Conservation (phyloP, 1,284 basidiomycete species). For the Calocybe gambosa region DNA sequence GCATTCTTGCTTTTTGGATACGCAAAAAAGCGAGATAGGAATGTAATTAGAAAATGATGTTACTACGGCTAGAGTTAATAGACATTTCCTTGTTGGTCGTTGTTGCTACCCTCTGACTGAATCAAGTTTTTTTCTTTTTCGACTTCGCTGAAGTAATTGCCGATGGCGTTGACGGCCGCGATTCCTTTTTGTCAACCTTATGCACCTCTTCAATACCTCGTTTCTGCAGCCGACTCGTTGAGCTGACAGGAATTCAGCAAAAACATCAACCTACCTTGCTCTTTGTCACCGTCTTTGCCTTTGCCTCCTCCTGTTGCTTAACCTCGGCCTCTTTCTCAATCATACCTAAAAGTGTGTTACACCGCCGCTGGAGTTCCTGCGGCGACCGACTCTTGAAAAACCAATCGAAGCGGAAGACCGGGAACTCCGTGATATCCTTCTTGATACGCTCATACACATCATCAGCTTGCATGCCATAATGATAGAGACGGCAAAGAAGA, state of each 20-base stretch:
- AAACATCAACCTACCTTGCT: constrained; percentile 48
- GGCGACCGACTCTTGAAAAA: constrained; percentile 96
- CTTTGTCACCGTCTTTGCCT: constrained; percentile 49
- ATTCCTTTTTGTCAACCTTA: constrained; percentile 51
- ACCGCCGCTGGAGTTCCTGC: constrained; percentile 86
- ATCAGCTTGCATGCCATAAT: constrained; percentile 90
- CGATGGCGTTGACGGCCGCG: constrained; percentile 52
- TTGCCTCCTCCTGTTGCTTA: constrained; percentile 59
- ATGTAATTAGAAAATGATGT: no score
- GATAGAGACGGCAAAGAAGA: constrained; percentile 83
- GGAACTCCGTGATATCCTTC: constrained; percentile 92
- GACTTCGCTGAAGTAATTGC: constrained; percentile 37
- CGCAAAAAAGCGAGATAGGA: no score
- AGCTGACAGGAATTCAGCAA: constrained; percentile 4
- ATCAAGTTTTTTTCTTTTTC: constrained; percentile 48
- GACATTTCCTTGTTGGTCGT: no score
- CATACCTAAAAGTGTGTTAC: constrained; percentile 85
- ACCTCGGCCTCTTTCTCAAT: constrained; percentile 86
- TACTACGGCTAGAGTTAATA: no score
- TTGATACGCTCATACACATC: constrained; percentile 96
- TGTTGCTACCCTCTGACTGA: no score
- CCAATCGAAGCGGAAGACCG: constrained; percentile 98
- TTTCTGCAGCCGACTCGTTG: constrained; percentile 36
- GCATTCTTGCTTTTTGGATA: no score
- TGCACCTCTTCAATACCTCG: constrained; percentile 61